A percentile compares a stretch with the other conserved stretches of the same genome.
phyloP scores from a whole-genome alignment of 1,139 yeast species.

The Arxiozyma telluris region DNA sequence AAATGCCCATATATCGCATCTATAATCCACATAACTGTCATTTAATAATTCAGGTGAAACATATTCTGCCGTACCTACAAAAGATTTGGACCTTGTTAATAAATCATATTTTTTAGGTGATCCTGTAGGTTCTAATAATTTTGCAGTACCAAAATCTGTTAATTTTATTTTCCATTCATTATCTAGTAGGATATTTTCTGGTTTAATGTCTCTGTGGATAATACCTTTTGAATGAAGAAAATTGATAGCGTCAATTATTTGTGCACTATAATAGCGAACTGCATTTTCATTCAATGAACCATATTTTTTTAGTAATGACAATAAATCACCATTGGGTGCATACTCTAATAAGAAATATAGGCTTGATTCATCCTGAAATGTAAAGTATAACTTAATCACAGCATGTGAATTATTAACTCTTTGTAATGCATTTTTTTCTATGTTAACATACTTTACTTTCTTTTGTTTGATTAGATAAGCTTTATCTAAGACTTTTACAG shows the following conservation, averaged over 20 bases:
- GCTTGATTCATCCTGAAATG: conserved; percentile 68
- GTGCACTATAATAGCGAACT: conserved; percentile 52
- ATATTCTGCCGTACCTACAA: conserved; percentile 65
- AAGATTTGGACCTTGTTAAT: conserved; percentile 67
- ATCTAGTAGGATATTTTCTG: conserved; percentile 83
- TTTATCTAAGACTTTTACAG: conserved; percentile 66
- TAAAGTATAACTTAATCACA: conserved; percentile 61
- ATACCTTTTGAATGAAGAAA: conserved; percentile 80
- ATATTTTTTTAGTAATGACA: conserved; percentile 49
- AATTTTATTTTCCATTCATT: conserved; percentile 72
- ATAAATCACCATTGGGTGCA: conserved; percentile 72
- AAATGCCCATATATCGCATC: conserved; percentile 92
- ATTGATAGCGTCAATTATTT: conserved; percentile 76
- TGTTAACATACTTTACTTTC: conserved; percentile 70
- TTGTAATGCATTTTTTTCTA: conserved; percentile 67
- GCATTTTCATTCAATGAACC: conserved; percentile 50
- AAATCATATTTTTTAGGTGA: conserved; percentile 37
- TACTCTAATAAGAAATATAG: conserved; percentile 68
- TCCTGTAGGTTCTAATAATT: conserved; percentile 42
- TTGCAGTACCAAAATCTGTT: conserved; percentile 99
- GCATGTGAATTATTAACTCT: conserved; percentile 61
- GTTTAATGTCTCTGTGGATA: conserved; percentile 89
- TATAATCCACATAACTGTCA: conserved; percentile 74
- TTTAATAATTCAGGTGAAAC: conserved; percentile 90
- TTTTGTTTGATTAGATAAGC: conserved; percentile 69